phyloP scores from a whole-genome alignment of 139 green algal species.

The Protoeuglena noctilucae region DNA sequence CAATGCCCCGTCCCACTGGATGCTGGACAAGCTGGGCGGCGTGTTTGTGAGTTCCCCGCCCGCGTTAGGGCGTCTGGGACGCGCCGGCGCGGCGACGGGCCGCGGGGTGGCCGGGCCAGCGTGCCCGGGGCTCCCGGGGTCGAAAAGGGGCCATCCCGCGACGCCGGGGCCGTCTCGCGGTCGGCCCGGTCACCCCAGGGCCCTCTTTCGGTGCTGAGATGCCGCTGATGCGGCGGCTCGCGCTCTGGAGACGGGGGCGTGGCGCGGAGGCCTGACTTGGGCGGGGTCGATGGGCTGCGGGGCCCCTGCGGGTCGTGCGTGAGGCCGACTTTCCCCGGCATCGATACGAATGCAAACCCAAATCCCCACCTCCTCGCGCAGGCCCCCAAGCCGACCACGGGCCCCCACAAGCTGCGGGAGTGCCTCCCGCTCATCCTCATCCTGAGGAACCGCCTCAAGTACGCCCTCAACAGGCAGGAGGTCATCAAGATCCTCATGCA shows the following conservation, averaged over 20 bases:
- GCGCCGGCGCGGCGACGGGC: neutral
- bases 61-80: neutral
- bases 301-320: too few relatives aligned
- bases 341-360: too few relatives aligned
- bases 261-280: too few relatives aligned
- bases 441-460: slow-evolving; percentile 97
- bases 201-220: neutral
- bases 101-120: neutral
- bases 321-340: too few relatives aligned
- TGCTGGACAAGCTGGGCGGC: slow-evolving; percentile 98
- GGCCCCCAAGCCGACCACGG: slow-evolving; percentile 90
- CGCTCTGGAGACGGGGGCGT: too few relatives aligned
- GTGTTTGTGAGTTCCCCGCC: slow-evolving; percentile 73
- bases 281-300: too few relatives aligned
- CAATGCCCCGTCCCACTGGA: slow-evolving; percentile 96
- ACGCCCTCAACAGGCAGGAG: slow-evolving; percentile 92
- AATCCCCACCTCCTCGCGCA: slow-evolving; percentile 21
- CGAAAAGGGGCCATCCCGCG: neutral
- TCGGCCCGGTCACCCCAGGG: neutral
- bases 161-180: too few relatives aligned
- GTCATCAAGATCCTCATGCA: slow-evolving; percentile 94
- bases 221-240: neutral
- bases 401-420: slow-evolving; percentile 94
- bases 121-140: too few relatives aligned
- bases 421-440: slow-evolving; percentile 93